Conservation (phyloP, 805 yeast species). For the Starmerella floricola region DNA sequence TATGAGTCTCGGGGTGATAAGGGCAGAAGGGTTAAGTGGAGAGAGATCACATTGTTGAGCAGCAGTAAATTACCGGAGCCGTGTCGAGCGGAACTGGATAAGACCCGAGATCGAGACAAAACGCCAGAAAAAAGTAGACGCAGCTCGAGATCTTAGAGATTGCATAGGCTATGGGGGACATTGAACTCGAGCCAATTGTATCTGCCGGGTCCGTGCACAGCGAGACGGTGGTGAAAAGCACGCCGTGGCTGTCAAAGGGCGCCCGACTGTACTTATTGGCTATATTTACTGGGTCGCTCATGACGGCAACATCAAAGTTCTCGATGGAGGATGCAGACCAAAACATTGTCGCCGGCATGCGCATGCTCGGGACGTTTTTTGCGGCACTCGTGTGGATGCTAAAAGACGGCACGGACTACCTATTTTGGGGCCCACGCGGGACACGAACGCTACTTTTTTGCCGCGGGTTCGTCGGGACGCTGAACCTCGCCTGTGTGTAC, state of each 20-base stretch:
- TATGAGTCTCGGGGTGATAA: no score
- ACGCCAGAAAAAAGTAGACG: no score
- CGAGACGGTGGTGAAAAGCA: no score
- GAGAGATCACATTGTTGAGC: no score
- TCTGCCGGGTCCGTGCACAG: no score
- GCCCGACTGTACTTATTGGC: conserved; percentile 10
- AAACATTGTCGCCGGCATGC: conserved; percentile 43
- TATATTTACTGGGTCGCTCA: conserved; percentile 11
- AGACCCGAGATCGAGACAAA: no score
- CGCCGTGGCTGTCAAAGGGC: not conserved
- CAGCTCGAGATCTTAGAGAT: no score
- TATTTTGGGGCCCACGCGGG: conserved; percentile 57
- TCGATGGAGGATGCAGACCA: conserved; percentile 10
- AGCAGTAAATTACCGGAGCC: no score
- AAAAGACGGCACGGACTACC: conserved; percentile 40
- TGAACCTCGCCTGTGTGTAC: conserved; percentile 70
- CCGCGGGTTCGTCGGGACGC: conserved; percentile 62
- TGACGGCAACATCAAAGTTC: conserved; percentile 18
- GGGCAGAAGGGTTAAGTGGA: no score
- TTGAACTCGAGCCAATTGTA: no score
- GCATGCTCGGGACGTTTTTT: conserved; percentile 62
- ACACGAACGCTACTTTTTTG: conserved; percentile 41
- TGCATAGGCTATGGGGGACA: no score
- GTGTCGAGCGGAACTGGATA: no score
- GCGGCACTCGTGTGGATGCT: conserved; percentile 48